Base-by-base conservation (phyloP, 306 rosid genomes). In the Hylodesmum podocarpum region DNA sequence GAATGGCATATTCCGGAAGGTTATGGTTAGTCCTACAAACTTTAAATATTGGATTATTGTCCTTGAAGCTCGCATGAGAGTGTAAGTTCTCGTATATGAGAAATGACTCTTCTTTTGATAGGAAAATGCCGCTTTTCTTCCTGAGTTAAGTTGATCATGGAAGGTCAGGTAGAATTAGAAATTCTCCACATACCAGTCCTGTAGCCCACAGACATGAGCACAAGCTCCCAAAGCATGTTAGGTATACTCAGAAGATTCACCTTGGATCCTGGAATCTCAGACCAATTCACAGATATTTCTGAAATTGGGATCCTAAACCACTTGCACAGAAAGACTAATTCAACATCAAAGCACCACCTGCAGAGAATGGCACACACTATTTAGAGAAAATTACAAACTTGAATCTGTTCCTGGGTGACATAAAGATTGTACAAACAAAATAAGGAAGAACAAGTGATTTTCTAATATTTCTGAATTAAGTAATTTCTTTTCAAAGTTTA, bases 311-410 rank as follows among this genome's bases (percentile, higher is more conserved):
- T 90, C 65, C 66, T 8, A 87, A 95, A 90, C 86, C 90, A 47
- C 67, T 90, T 90, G 80, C 96, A 84, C 6, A 95, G 86, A 78
- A 70, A 90, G 53, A 95, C 98, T 78, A 92, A 59, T 67, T 95
- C 97, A 39, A 95, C 98, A 41, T 95, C 98, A 66, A 95, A 95
- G 80, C 98, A 95, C 98, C 98, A 95, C 87, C 97, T 95, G 92
- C 86, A 70, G 12, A 75, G 58, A 73, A 58, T 83, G 64, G 29
- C 22, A 69, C 41, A 44, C 50, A 55, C 68, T 67, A 51, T 73
- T 73, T 27, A 62, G 3, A 54, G 58, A 78, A 19, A 81, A 27
- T 21, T 24, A 41, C n/a, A 21, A 33, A 34, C 2, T 22, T 22
- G 29, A 21, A 53, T 22, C 61, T n/a, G 1, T 53, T 53, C 1